Base-by-base conservation (phyloP, 306 rosid species). In the Casuarina equisetifolia region DNA sequence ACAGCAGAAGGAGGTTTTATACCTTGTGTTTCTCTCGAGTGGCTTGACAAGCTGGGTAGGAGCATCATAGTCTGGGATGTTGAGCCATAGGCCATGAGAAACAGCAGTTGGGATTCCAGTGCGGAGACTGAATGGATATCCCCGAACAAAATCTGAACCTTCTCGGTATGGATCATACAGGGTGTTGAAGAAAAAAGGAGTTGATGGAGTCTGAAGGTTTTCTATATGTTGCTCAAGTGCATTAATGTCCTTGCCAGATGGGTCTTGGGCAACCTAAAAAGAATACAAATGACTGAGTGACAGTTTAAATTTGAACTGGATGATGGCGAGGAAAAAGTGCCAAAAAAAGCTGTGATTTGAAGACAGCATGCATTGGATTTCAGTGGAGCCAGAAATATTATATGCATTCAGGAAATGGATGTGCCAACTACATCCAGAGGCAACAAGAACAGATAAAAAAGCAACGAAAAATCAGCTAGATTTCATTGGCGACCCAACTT, bases 31-130 rank as follows among this genome's bases (percentile, higher is more conserved):
- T 75, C 94, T 90, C 83, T 92, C 96, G 0, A 72, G 87, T 74
- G 97, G 97, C 84, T 90, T 92, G 39, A 92, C 97, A 73, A 92
- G 97, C 84, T 92, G 96, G 57, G 97, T 92, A 16, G 94, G 97
- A 49, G 96, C 97, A 90, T 92, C 97, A 76, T 92, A 92, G 52
- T 90, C 93, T 12, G 97, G 96, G 74, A 90, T 81, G 88, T 92
- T 92, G 70, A 92, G 92, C 97, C 97, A 92, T 42, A 92, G 92
- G 39, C 97, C 96, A 42, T 92, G 97, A 74, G 97, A 92, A 25
- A 84, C 89, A 11, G 91, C 96, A 0, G 97, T 92, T 38, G 96
- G 97, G 13, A 80, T 85, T 52, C 96, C 96, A 71, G 84, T 94
- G 12, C 94, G 89, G 25, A 92, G 92, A 73, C 90, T 90, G 70